Percentiles rank a stretch among this genome's conserved stretches.
Conservation (phyloP, 1,284 basidiomycete genomes). For the Ceraceosorus guamensis region DNA sequence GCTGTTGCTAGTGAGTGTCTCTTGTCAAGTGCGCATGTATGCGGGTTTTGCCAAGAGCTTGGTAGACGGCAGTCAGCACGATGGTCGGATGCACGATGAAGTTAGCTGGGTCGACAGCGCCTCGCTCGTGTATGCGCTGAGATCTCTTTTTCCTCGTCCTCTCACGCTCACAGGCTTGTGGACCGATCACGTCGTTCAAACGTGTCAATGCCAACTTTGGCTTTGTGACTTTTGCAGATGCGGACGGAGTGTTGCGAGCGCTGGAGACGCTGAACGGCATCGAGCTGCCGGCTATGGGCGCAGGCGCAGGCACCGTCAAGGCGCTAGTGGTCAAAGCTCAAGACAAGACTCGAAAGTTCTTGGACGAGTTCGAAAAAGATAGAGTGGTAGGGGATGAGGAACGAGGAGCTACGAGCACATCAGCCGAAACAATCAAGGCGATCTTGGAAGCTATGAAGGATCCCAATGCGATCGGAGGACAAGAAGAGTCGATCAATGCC, state of each 20-base stretch:
- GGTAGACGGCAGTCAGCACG: too few relatives aligned
- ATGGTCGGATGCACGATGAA: too few relatives aligned
- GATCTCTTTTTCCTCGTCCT: slow-evolving; percentile 1
- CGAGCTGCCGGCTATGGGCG: slow-evolving; percentile 55
- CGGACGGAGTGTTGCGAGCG: slow-evolving; percentile 75
- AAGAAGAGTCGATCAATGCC: slow-evolving; percentile 51
- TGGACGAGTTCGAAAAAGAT: slow-evolving; percentile 73
- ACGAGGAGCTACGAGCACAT: not conserved
- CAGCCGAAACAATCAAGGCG: slow-evolving; percentile 34
- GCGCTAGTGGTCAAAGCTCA: slow-evolving; percentile 72
- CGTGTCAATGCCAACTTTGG: slow-evolving; percentile 88
- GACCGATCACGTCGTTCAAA: slow-evolving; percentile 76
- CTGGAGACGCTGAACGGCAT: slow-evolving; percentile 71
- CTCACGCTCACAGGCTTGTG: slow-evolving; percentile 60
- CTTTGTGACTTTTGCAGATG: slow-evolving; percentile 84
- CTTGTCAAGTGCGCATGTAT: not conserved
- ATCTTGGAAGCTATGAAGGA: slow-evolving; percentile 45
- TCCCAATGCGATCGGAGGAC: slow-evolving; percentile 56
- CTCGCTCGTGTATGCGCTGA: too few relatives aligned
- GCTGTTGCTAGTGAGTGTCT: slow-evolving; percentile 64
- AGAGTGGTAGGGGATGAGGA: slow-evolving; percentile 63
- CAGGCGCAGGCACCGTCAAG: slow-evolving; percentile 52
- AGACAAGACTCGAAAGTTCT: slow-evolving; percentile 77
- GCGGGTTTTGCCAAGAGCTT: not conserved
- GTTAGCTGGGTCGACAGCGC: too few relatives aligned